Base-by-base conservation (phyloP, 148 eudicot species). In the Cornus kousa region DNA sequence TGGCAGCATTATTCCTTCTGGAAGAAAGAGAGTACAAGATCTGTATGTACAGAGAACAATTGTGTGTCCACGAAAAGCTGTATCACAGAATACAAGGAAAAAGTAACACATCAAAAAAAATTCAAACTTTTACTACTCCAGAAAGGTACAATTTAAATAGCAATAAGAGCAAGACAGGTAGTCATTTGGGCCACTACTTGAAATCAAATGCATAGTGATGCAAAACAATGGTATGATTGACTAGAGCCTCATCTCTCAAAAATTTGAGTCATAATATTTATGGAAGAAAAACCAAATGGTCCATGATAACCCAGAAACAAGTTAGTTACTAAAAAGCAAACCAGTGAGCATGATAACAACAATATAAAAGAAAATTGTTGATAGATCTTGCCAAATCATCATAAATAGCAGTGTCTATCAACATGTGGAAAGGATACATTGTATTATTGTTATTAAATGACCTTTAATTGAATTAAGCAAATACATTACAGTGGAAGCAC, bases 31-130 rank as follows among this genome's bases (percentile, higher is more conserved):
- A 95, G 94, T 71, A 88, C 93, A 75, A 93, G 91, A 86, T 95
- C 98, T n/a, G 98, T 95, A 85, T 90, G 98, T 80, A 93, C 98
- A 72, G 97, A 93, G 88, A 95, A 95, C 81, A 95, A 87, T 76
- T 95, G 98, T 50, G 98, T 93, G 78, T 93, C 94, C 81, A 90
- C 81, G 55, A 95, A 95, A 40, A 83, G 90, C 98, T 95, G 98
- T 85, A 81, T 23, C 66, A 55, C 50, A 48, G 57, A 55, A 71
- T 50, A 79, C 12, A 39, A 32, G 59, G 59, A 16, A 22, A 69
- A 31, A 73, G 28, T 28, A 28, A 28, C 28, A 28, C 57, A 50
- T 9, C 57, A 9, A 28, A 28, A 28, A 28, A 28, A 28, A 28
- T 28, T 28, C 28, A 1, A 28, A 28, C 28, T 28, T 50, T 2